phyloP scores from a whole-genome alignment of 352 stramenopile genomes.

The Pythium phragmitis region DNA sequence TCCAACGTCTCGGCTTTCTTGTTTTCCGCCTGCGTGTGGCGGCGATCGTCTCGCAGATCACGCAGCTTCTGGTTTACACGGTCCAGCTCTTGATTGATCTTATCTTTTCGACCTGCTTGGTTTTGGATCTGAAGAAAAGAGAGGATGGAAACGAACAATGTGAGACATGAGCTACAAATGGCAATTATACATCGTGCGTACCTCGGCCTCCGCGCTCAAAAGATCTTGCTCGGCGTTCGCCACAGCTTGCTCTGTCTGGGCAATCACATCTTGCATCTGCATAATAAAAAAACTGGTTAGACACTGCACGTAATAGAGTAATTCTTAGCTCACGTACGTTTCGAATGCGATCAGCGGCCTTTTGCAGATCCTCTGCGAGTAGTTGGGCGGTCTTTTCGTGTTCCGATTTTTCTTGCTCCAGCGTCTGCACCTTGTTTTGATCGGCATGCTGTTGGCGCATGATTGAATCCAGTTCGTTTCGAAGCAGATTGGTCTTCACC shows the following conservation, averaged over 20 bases:
- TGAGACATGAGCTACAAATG: not conserved
- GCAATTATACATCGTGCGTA: constrained; percentile 16
- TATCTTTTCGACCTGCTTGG: constrained; percentile 57
- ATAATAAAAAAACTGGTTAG: not conserved
- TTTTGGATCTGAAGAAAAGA: constrained; percentile 39
- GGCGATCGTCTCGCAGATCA: constrained; percentile 91
- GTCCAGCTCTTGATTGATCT: constrained; percentile 64
- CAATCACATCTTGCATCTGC: constrained; percentile 74
- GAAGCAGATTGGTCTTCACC: constrained; percentile 68
- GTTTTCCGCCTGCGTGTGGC: constrained; percentile 91
- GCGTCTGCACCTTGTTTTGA: constrained; percentile 67
- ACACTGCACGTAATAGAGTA: not conserved
- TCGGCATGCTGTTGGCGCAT: constrained; percentile 64
- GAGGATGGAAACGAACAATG: not conserved
- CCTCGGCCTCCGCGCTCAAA: constrained; percentile 55
- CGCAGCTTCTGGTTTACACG: constrained; percentile 86
- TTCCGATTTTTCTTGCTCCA: constrained; percentile 68
- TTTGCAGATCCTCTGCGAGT: constrained; percentile 56
- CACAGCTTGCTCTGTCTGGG: constrained; percentile 58
- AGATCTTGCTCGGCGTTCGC: constrained; percentile 47
- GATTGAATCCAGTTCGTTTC: constrained; percentile 71
- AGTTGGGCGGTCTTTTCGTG: constrained; percentile 69
- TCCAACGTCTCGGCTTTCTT: constrained; percentile 77
- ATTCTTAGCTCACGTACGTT: constrained; percentile 39
- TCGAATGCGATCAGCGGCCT: constrained; percentile 58